phyloP scores from a whole-genome alignment of 371 early-diverging fungal genomes.

The Actinomortierella wolfii region DNA sequence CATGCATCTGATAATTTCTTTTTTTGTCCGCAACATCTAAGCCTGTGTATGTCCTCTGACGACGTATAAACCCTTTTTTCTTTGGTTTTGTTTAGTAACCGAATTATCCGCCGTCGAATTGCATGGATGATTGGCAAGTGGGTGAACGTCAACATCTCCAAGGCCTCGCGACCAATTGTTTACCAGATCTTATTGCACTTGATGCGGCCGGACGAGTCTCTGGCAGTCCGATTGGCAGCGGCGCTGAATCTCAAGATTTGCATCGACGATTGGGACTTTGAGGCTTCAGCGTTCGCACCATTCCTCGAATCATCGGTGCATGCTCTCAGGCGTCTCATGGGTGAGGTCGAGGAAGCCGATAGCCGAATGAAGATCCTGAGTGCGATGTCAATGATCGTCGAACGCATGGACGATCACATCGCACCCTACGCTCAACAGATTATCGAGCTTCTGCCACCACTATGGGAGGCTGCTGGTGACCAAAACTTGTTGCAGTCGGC shows the following conservation, averaged over 20 bases:
- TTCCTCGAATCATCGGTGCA: constrained; percentile 70
- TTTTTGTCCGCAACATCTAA: no score
- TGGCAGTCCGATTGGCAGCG: constrained; percentile 88
- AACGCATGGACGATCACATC: constrained; percentile 77
- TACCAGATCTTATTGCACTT: constrained; percentile 74
- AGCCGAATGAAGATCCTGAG: constrained; percentile 77
- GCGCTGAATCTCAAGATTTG: constrained; percentile 67
- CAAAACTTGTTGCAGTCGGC: constrained; percentile 84
- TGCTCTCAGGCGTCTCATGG: constrained; percentile 58
- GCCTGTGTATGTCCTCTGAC: no score
- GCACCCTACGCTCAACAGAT: constrained; percentile 74
- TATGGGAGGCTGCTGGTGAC: constrained; percentile 75
- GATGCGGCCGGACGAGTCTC: constrained; percentile 67
- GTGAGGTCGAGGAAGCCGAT: constrained; percentile 77
- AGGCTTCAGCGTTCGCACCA: constrained; percentile 68
- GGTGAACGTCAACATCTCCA: constrained; percentile 79
- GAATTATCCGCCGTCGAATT: constrained; percentile 74
- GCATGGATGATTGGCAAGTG: constrained; percentile 88
- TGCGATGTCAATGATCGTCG: constrained; percentile 76
- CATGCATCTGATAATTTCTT: not conserved
- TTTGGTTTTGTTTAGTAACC: constrained; percentile 51
- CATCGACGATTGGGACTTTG: constrained; percentile 91
- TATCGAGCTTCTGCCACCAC: constrained; percentile 73
- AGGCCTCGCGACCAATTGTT: constrained; percentile 63
- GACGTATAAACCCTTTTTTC: not conserved